Base-by-base conservation (phyloP, 306 rosid species). In the Carpinus fangiana region DNA sequence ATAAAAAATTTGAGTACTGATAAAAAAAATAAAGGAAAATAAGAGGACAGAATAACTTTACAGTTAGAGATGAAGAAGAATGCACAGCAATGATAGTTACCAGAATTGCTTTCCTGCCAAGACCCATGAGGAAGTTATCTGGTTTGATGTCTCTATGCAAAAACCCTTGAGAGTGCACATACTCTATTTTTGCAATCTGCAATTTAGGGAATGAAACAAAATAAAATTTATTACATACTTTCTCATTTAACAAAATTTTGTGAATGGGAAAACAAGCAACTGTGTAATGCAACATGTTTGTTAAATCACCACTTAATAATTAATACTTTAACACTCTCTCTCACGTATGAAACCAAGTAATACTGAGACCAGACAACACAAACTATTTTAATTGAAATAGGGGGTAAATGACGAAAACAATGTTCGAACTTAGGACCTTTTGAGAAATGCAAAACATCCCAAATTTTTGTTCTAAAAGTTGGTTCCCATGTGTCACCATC, bases 101-200 rank as follows among this genome's bases (percentile, higher is more conserved):
- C 98, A 90, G 94, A 81, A 79, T 93, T 77, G 98, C 91, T 88
- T 87, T 96, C 78, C 92, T 93, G 72, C 98, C 97, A 76, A 91
- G 91, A 72, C 99, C 98, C 98, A 93, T 91, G 57, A 96, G 96
- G 84, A 93, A 96, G 83, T 96, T 96, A 88, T 96, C 99, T 56
- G 99, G 98, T 80, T 96, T 96, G 60, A 96, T 93, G 60, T 96
- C 99, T 89, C 99, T 91, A 50, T 96, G 99, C 90, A 96, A 83
- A 84, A 81, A 96, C 47, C 93, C 93, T 84, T 84, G 89, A 48
- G 96, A 87, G 73, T 91, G 96, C 67, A 89, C 17, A 65, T 85
- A 89, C 60, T 91, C 96, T 76, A 89, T 81, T 82, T 91, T 87
- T 0, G 82, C 70, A 72, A 91, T 88, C 96, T 91, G 93, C 75